Evolutionary conservation across 140 eudicot genomes (phyloP).

Genomic region (Flaveria floridana): DNA sequence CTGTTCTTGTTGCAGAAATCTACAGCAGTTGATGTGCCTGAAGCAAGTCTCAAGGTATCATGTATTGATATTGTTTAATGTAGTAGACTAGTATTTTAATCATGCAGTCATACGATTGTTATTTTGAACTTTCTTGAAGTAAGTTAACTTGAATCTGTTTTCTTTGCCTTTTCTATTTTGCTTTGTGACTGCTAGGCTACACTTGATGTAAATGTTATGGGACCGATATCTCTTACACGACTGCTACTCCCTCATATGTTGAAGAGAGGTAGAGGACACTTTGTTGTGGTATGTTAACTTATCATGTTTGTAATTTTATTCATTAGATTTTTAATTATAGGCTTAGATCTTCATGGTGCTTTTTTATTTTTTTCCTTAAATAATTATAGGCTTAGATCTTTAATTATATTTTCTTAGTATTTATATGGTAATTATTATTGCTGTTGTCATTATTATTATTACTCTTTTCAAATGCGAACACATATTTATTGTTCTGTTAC

Average conservation of each 20-base stretch:
- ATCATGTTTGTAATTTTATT: background rate
- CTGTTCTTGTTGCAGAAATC: slow-evolving; percentile 71
- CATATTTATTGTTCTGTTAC: slow-evolving; percentile 16
- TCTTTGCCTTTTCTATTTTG: slow-evolving; percentile 19
- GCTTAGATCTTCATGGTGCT: slow-evolving; percentile 4
- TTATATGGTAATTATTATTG: background rate
- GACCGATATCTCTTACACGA: slow-evolving; percentile 89
- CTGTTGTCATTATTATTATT: background rate
- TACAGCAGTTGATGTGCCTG: slow-evolving; percentile 73
- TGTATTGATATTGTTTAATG: slow-evolving; percentile 17
- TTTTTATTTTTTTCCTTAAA: slow-evolving; percentile 1
- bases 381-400: background rate
- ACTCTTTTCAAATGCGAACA: background rate
- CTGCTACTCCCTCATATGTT: slow-evolving; percentile 83
- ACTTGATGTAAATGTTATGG: slow-evolving; percentile 76
- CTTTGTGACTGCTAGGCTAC: slow-evolving; percentile 60
- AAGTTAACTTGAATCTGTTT: slow-evolving; percentile 16
- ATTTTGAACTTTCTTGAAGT: slow-evolving; percentile 12
- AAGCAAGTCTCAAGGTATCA: slow-evolving; percentile 81
- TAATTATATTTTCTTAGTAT: background rate
- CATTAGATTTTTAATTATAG: background rate
- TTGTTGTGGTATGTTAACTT: slow-evolving; percentile 77
- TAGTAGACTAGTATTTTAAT: background rate
- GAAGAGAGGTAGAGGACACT: slow-evolving; percentile 85
- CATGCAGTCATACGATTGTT: background rate